Percentiles rank a stretch among this genome's conserved stretches.
Evolutionary conservation across 768 basidiomycete genomes (phyloP).

Genomic region (Agrocybe praecox): DNA sequence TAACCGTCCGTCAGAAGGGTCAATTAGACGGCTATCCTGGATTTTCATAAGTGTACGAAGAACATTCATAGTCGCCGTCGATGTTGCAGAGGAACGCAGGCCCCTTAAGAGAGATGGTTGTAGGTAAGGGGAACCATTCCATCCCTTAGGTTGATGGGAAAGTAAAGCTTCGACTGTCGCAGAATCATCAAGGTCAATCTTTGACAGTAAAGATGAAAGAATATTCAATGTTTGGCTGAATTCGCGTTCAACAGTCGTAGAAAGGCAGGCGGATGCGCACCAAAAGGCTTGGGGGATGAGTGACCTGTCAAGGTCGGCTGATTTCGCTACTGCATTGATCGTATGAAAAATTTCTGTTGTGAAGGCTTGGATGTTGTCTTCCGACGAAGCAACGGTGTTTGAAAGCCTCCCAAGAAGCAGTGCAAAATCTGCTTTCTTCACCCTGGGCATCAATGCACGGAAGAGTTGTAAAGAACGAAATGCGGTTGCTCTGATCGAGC

Average conservation of each 20-base stretch:
- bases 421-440: conserved; percentile 73
- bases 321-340: conserved; percentile 60
- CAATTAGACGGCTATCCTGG: conserved; percentile 66
- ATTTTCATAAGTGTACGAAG: conserved; percentile 65
- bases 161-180: conserved; percentile 70
- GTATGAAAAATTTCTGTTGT: conserved; percentile 83
- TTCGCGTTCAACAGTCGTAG: conserved; percentile 82
- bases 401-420: conserved; percentile 82
- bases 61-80: conserved; percentile 64
- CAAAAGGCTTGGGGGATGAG: conserved; percentile 87
- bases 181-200: conserved; percentile 71
- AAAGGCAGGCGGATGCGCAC: conserved; percentile 80
- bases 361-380: conserved; percentile 80
- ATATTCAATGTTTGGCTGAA: conserved; percentile 70
- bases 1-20: conserved; percentile 68
- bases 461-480: conserved; percentile 92
- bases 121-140: conserved; percentile 64
- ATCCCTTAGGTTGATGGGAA: conserved; percentile 67
- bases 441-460: conserved; percentile 72
- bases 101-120: conserved; percentile 78
- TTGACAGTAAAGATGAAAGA: conserved; percentile 63
- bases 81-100: conserved; percentile 76
- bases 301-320: conserved; percentile 56
- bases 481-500: conserved; percentile 83
- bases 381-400: conserved; percentile 77